Base-by-base conservation (phyloP, 345 rosid genomes). In the Eucalyptus curtisii region DNA sequence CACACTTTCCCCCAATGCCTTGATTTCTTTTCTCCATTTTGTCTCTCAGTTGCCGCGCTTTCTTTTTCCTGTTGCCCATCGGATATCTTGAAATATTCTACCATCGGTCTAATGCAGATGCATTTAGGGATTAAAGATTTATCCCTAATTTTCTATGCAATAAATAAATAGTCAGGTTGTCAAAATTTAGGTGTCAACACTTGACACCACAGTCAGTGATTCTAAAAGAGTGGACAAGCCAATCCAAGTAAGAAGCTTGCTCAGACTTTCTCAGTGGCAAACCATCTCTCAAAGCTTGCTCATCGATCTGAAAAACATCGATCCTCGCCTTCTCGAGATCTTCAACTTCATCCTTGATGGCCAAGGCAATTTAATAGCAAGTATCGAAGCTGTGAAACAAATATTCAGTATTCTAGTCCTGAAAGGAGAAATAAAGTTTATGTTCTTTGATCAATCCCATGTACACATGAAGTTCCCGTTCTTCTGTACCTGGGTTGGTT, bases 201-300 rank as follows among this genome's bases (percentile, higher is more conserved):
- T 49, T 15, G 53, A 49, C 25, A 53, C 57, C 57, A 53, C 10
- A 20, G 0, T 20, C 20, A 8, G 59, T 53, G 59, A 53, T 53
- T 20, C 59, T 53, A 53, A 3, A 53, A 53, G 59, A 20, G 57
- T 53, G 57, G 57, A 53, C 2, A 8, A 10, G 25, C 57, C 25
- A 53, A 53, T 53, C 25, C 57, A 53, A 53, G 25, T 53, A 53
- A 0, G 10, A 50, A 16, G 53, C 94, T 88, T 97, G 99, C 90
- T 98, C 97, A 1, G 97, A 95, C 90, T 94, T 96, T 97, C 99
- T 95, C 20, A 96, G 96, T 89, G 99, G 99, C 88, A 97, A 89
- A 15, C 99, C 99, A 91, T 97, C 99, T 91, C 99, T 94, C 94
- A 97, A 88, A 14, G 99, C 98, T 89, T 98, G 99, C 93, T 98